phyloP scores from a whole-genome alignment of 1,284 basidiomycete species.

The Rugosomyces carneus region DNA sequence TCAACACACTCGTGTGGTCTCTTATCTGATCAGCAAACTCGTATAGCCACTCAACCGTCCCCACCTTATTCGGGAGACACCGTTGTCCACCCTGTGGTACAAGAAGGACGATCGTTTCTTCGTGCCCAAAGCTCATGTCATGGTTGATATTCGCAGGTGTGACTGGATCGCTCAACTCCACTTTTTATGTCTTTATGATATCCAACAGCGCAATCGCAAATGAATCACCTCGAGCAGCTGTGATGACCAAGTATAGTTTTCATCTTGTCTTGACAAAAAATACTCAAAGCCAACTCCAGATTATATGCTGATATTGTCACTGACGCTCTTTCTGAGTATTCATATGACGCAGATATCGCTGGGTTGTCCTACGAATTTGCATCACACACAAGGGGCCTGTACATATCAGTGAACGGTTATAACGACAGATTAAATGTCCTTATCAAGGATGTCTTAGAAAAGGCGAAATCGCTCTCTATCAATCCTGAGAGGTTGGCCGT shows the following conservation, averaged over 20 bases:
- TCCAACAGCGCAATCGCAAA: slow-evolving; percentile 47
- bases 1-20: background rate
- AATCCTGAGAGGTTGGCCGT: slow-evolving; percentile 73
- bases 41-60: slow-evolving; percentile 69
- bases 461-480: slow-evolving; percentile 65
- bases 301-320: slow-evolving; percentile 85
- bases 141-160: slow-evolving; percentile 69
- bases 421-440: slow-evolving; percentile 90
- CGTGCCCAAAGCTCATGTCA: slow-evolving; percentile 81
- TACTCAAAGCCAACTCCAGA: slow-evolving; percentile 31
- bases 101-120: slow-evolving; percentile 97
- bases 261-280: background rate
- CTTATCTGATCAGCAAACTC: slow-evolving; percentile 7
- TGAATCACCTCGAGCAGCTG: slow-evolving; percentile 48
- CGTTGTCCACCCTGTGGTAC: slow-evolving; percentile 78
- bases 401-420: slow-evolving; percentile 77
- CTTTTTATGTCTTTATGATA: background rate
- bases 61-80: slow-evolving; percentile 66
- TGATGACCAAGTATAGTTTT: slow-evolving; percentile 47
- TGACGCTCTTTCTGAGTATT: slow-evolving; percentile 86
- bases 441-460: slow-evolving; percentile 70
- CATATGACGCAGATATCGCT: slow-evolving; percentile 92
- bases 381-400: slow-evolving; percentile 64
- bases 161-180: slow-evolving; percentile 2
- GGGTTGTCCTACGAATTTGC: slow-evolving; percentile 79